Evolutionary conservation across 768 basidiomycete species (phyloP).

Genomic region (Clitopilus hobsonii): DNA sequence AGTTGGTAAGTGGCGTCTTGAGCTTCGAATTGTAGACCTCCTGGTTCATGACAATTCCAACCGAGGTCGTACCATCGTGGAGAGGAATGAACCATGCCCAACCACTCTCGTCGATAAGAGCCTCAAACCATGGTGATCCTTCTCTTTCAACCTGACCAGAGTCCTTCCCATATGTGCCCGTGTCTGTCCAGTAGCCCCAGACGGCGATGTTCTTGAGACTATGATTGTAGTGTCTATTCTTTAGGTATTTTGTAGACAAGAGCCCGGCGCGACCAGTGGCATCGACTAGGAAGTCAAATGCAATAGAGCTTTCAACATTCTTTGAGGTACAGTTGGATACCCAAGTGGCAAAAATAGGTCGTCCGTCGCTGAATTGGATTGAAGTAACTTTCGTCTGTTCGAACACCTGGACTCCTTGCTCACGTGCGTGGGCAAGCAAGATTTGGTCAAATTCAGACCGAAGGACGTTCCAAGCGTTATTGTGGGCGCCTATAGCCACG

Average conservation of each 20-base stretch:
- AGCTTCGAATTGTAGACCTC: constrained; percentile 37
- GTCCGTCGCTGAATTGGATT: constrained; percentile 35
- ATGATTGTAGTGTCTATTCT: constrained; percentile 64
- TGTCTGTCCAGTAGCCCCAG: constrained; percentile 73
- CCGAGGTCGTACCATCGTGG: constrained; percentile 57
- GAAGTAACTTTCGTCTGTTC: constrained; percentile 50
- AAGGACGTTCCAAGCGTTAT: constrained; percentile 61
- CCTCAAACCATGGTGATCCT: constrained; percentile 68
- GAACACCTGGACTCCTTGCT: constrained; percentile 46
- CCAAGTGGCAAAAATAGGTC: constrained; percentile 54
- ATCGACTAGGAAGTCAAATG: constrained; percentile 67
- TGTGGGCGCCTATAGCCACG: constrained; percentile 46
- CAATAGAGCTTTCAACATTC: constrained; percentile 41
- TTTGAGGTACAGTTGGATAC: constrained; percentile 36
- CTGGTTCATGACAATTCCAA: constrained; percentile 62
- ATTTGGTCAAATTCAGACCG: constrained; percentile 61
- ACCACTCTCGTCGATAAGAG: constrained; percentile 63
- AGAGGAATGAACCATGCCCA: constrained; percentile 74
- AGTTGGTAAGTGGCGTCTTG: constrained; percentile 19
- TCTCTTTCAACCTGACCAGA: constrained; percentile 35
- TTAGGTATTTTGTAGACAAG: constrained; percentile 64
- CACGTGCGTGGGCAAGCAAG: constrained; percentile 50
- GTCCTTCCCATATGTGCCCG: constrained; percentile 33
- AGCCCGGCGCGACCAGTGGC: constrained; percentile 72
- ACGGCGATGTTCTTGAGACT: constrained; percentile 70